Base-by-base conservation (phyloP, 192 early-diverging fungal genomes). In the Rhizophagus sp. region DNA sequence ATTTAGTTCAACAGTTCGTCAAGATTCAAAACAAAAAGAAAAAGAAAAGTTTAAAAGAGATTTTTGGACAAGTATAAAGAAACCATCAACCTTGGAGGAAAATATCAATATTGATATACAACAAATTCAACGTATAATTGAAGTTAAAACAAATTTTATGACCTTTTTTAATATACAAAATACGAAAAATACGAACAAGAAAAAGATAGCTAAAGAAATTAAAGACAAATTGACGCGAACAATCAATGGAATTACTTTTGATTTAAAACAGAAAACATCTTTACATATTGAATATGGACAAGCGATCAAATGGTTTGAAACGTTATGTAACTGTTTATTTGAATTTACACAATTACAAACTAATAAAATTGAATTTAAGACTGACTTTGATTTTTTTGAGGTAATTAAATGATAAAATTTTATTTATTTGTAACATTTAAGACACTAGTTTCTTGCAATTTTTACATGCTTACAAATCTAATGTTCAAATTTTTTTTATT, bases 1-100 rank as follows among this genome's bases (percentile, higher is more conserved):
- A 39, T 30, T n/a, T 39, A 17, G 27, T 11, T 30, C 33, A 30
- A 71, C 44, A 47, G 44, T n/a, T 13, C 15, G 27, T 41, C 27
- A 71, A 39, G 12, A 0, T 39, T 22, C 27, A 12, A n/a, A 71
- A 4, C 19, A n/a, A 39, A 39, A 41, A 22, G 27, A n/a, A n/a
- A 19, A 71, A 71, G 22, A 22, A 39, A 33, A 71, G n/a, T 71
- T 71, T 71, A 41, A 71, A 5, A 13, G 69, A 24, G 27, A 71
- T 36, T 71, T 71, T 27, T 71, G 34, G 34, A 41, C 19, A n/a
- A 39, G 8, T 3, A 12, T 71, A 15, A 39, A 47, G 36, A 71
- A 39, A 39, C 69, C 69, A 12, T n/a, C 69, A 4, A 71, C 69
- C 12, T 71, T 71, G 5, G 27, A 25, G 3, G 33, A 25, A 33